Evolutionary conservation across 2,329 filamentous ascomycete species (phyloP).

Genomic region (Zymoseptoria passerinii): DNA sequence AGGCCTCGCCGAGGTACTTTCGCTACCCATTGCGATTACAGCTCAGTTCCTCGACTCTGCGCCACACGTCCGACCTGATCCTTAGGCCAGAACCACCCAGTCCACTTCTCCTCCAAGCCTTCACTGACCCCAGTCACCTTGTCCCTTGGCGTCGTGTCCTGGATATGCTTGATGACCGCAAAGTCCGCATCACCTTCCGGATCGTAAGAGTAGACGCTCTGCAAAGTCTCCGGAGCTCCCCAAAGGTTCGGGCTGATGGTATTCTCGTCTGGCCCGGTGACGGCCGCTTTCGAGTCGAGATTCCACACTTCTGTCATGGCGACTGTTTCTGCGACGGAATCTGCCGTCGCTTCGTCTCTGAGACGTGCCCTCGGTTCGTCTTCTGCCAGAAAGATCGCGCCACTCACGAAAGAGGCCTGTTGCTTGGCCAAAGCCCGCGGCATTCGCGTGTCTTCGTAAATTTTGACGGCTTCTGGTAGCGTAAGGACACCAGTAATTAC

Average conservation of each 20-base stretch:
- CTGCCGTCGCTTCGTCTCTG: constrained; percentile 5
- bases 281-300: constrained; percentile 22
- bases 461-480: constrained; percentile 28
- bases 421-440: constrained; percentile 36
- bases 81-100: constrained; percentile 27
- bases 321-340: constrained; percentile 6
- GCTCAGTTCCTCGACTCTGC: constrained; percentile 8
- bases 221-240: constrained; percentile 29
- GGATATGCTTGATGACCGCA: constrained; percentile 22
- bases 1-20: no score
- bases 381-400: constrained; percentile 27
- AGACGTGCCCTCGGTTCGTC: constrained; percentile 16
- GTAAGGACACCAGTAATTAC: constrained; percentile 29
- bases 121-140: constrained; percentile 25
- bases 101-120: constrained; percentile 24
- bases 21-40: constrained; percentile 2
- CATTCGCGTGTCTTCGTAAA: constrained; percentile 37
- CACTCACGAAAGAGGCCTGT: constrained; percentile 33
- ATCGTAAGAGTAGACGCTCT: constrained; percentile 33
- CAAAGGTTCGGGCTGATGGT: constrained; percentile 34
- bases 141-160: constrained; percentile 19
- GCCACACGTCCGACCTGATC: constrained; percentile 14
- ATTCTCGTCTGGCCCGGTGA: constrained; percentile 13
- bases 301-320: constrained; percentile 28
- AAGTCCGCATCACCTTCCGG: constrained; percentile 29